Evolutionary conservation across 2,329 filamentous ascomycete genomes (phyloP).

Genomic region (Domatiomyces catenatus): DNA sequence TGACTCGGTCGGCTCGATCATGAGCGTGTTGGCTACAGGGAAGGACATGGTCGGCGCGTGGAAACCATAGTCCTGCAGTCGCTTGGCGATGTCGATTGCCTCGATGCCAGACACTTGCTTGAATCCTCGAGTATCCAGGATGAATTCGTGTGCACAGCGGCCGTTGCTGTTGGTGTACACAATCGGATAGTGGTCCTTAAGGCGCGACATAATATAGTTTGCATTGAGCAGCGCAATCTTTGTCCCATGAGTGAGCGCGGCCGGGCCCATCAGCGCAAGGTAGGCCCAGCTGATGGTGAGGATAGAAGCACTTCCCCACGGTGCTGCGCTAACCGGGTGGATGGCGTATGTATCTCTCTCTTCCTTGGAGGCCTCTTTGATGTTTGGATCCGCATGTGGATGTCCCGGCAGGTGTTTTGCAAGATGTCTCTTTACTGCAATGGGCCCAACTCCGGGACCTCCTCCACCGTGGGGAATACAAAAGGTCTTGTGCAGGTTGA

Average conservation of each 20-base stretch:
- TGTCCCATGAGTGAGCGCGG: conserved; percentile 74
- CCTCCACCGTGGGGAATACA: conserved; percentile 94
- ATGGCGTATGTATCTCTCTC: conserved; percentile 33
- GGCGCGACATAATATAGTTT: conserved; percentile 84
- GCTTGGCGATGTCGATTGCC: conserved; percentile 90
- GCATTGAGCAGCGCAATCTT: conserved; percentile 89
- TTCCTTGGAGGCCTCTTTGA: conserved; percentile 1
- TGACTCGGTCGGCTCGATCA: conserved; percentile 94
- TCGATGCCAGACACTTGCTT: conserved; percentile 70
- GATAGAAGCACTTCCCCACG: conserved; percentile 79
- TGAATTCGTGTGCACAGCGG: conserved; percentile 93
- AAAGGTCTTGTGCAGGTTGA: conserved; percentile 98
- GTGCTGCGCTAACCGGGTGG: conserved; percentile 63
- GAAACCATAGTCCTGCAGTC: conserved; percentile 93
- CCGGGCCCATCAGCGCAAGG: conserved; percentile 79
- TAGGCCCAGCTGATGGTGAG: conserved; percentile 91
- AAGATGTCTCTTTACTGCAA: conserved; percentile 76
- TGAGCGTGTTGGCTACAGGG: conserved; percentile 87
- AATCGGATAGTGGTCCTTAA: conserved; percentile 74
- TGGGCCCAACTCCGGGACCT: conserved; percentile 83
- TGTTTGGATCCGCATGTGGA: conserved; percentile 36
- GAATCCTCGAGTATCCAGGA: conserved; percentile 76
- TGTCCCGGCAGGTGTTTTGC: conserved; percentile 60
- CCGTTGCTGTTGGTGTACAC: conserved; percentile 83
- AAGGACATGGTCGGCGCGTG: conserved; percentile 95